A percentile compares a stretch with the other conserved stretches of the same genome.
These are phyloP conservation scores for Aspergillus affinis DNA, from an alignment of 495 filamentous ascomycete species.

Conservation along the genomic window DNA sequence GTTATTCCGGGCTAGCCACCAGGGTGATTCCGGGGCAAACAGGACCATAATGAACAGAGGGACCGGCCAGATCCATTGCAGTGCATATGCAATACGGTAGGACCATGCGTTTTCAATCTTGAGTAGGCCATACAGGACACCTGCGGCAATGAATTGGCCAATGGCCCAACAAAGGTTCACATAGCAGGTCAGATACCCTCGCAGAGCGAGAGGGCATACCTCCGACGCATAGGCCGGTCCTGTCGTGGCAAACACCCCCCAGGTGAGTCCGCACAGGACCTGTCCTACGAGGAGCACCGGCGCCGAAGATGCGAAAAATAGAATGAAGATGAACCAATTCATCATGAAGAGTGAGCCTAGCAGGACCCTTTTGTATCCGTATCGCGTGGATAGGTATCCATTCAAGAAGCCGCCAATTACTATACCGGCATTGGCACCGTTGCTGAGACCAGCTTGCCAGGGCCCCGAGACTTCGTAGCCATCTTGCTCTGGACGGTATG, in stretches of 20 bases:
- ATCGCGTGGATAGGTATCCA: conserved; percentile 47
- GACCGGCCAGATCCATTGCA: conserved; percentile 68
- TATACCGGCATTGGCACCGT: conserved; percentile 34
- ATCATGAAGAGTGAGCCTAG: conserved; percentile 43
- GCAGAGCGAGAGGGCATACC: conserved; percentile 57
- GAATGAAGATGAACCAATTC: conserved; percentile 53
- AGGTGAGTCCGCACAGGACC: conserved; percentile 48
- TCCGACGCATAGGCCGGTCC: conserved; percentile 65
- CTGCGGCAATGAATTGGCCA: conserved; percentile 58
- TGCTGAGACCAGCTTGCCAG: conserved; percentile 38
- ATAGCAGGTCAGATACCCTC: conserved; percentile 56
- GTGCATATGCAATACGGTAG: conserved; percentile 59
- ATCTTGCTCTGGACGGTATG: conserved; percentile 18
- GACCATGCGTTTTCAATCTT: conserved; percentile 30
- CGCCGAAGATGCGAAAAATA: conserved; percentile 48
- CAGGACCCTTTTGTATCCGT: conserved; percentile 45
- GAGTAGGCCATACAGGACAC: conserved; percentile 52
- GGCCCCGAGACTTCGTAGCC: conserved; percentile 33
- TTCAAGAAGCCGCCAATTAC: conserved; percentile 38
- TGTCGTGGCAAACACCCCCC: conserved; percentile 55
- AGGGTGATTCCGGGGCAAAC: conserved; percentile 63
- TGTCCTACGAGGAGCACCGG: conserved; percentile 44
- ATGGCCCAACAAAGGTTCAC: conserved; percentile 70
- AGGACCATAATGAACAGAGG: conserved; percentile 55
- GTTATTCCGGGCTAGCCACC: conserved; percentile 62